Base-by-base conservation (phyloP, 1,139 yeast species). In the Geotrichum carabidarum region DNA sequence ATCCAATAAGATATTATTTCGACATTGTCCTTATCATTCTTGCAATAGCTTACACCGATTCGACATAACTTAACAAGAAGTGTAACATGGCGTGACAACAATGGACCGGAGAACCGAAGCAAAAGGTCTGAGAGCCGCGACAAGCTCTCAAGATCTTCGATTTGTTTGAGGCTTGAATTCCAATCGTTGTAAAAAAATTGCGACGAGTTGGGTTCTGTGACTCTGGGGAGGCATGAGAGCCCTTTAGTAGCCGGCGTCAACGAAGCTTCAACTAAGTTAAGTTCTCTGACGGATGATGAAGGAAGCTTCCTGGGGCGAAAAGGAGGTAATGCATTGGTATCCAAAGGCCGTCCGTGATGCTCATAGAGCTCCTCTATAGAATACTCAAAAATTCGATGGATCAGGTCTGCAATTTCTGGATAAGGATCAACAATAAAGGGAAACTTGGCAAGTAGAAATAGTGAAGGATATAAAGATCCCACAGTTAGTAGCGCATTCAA, bases 381-480 rank as follows among this genome's bases (percentile, higher is more conserved):
- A 5, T 71, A 67, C 17, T 78, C 77, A 54, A 82, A 73, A n/a
- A 85, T 58, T 47, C 84, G 59, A 38, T 72, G 62, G 34, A 86
- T 70, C 35, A 80, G 68, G n/a, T 69, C 72, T 0, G 81, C 74
- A 8, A 84, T 67, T 11, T 78, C 81, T 0, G 76, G 76, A 59
- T 81, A 83, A 1, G 84, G 72, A 46, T 78, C 72, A 1, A 84
- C 80, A 48, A 89, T 68, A 58, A 75, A 80, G 7, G 96, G 95
- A 63, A 80, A 81, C 57, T 78, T 77, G 1, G 82, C 72, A 5
- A 90, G 71, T 2, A 89, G 74, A 62, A 71, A 81, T 5, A 86
- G 60, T 0, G 89, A 74, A 1, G 93, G 90, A 68, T 81, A 75
- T 50, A 83, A 75, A 48, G 85, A 71, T 0, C 95, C 94, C 57